These are phyloP conservation scores for Gnomoniopsis smithogilvyi DNA, from an alignment of 2,329 filamentous ascomycete genomes.

Conservation along the genomic window DNA sequence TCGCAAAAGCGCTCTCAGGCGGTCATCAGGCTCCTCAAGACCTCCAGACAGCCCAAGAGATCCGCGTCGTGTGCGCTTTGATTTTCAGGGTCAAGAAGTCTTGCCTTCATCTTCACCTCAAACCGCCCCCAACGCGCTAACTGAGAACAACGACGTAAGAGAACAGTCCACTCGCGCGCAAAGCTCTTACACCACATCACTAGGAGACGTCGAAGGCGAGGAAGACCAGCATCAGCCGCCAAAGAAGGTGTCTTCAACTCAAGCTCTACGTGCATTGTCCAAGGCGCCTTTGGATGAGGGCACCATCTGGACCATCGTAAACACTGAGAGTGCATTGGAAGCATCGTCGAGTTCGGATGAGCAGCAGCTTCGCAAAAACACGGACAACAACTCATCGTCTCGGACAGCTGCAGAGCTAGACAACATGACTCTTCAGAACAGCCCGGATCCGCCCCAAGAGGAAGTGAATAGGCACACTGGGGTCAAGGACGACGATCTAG, in stretches of 20 bases:
- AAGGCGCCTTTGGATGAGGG: conserved; percentile 33
- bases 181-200: conserved; percentile 22
- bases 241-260: conserved; percentile 34
- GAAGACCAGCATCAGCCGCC: conserved; percentile 30
- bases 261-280: conserved; percentile 33
- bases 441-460: not conserved
- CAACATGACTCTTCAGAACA: not conserved
- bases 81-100: conserved; percentile 58
- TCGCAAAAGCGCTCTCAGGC: conserved; percentile 55
- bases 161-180: conserved; percentile 15
- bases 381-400: not conserved
- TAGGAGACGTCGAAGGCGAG: conserved; percentile 29
- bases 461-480: not conserved
- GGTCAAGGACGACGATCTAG: not conserved
- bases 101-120: conserved; percentile 57
- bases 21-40: conserved; percentile 51
- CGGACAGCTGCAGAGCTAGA: not conserved
- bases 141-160: conserved; percentile 17
- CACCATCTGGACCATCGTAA: conserved; percentile 31
- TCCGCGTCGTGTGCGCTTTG: conserved; percentile 61
- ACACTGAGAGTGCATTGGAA: conserved; percentile 14
- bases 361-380: not conserved
- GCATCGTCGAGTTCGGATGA: not conserved
- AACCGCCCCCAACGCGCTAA: conserved; percentile 23
- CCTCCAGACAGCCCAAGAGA: conserved; percentile 21